Evolutionary conservation across 2,329 filamentous ascomycete genomes (phyloP), one percentile per base, ranked within the genome.

Genomic region (Fusarium sp.): DNA sequence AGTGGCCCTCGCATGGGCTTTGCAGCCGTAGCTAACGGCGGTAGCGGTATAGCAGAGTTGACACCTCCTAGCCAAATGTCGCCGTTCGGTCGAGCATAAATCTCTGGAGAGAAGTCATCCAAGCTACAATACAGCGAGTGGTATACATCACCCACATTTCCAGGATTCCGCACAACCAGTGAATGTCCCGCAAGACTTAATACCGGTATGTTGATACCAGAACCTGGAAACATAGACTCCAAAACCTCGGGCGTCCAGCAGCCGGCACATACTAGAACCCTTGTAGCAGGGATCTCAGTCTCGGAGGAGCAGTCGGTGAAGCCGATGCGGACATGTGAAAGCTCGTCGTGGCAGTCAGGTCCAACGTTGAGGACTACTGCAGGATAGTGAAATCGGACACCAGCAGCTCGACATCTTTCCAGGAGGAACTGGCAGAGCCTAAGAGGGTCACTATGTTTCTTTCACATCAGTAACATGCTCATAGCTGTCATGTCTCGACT

Each of bases 31-130:
- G 77, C 76, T 14, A 80, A 64, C 0, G 85, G 81, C 0, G 94
- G 93, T 11, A 96, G 83, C 0, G 89, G 87, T 6, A 93, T 80
- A 0, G 88, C 83, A 39, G 87, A 89, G 79, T 96, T 95, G 41
- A 95, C 80, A 0, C 94, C 94, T 0, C 92, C 92, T 37, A 96
- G 83, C 81, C 94, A 96, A 23, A 96, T 89, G 66, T 94, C 89
- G 1, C 90, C 92, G 10, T 90, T 90, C 5, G 88, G 78, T 13
- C 94, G 86, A 2, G 91, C 90, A 81, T 94, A 95, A 13, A 94
- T 85, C 81, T 95, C 94, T 0, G 93, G 92, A 4, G 90, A 91
- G 81, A 92, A 94, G 0, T 86, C 87, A 4, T 83, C 83, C 66
- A 90, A 87, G 5, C 88, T 89, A 4, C 91, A 90, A 78, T 94